A percentile compares a stretch with the other conserved stretches of the same genome.
These are phyloP conservation scores for Lachancea mirantina DNA, from an alignment of 805 yeast genomes.

Conservation along the genomic window DNA sequence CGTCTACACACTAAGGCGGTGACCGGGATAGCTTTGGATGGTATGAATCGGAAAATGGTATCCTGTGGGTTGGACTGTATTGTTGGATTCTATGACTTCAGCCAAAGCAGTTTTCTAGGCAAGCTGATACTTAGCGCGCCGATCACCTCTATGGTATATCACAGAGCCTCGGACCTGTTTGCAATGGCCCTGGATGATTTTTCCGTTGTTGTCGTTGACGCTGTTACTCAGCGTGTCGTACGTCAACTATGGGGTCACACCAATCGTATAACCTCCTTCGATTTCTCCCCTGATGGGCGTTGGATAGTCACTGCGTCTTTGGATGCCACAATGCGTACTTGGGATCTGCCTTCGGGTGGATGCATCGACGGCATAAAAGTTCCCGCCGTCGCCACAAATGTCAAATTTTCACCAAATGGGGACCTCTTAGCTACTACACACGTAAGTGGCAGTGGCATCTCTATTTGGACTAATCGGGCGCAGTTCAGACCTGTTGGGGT, in stretches of 20 bases:
- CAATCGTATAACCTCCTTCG: slow-evolving; percentile 79
- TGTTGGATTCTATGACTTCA: slow-evolving; percentile 81
- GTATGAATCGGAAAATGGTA: slow-evolving; percentile 83
- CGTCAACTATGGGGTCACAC: slow-evolving; percentile 87
- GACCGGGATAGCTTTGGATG: slow-evolving; percentile 84
- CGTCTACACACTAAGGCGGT: slow-evolving; percentile 69
- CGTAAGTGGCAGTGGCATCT: slow-evolving; percentile 82
- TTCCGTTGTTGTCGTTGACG: slow-evolving; percentile 75
- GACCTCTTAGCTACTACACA: slow-evolving; percentile 90
- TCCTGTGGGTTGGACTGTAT: slow-evolving; percentile 84
- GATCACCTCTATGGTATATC: slow-evolving; percentile 68
- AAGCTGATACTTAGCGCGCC: slow-evolving; percentile 68
- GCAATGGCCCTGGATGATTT: slow-evolving; percentile 85
- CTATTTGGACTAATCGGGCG: slow-evolving; percentile 86
- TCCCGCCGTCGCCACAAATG: slow-evolving; percentile 69
- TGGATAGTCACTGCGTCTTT: slow-evolving; percentile 82
- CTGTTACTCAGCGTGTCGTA: slow-evolving; percentile 71
- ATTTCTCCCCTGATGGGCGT: slow-evolving; percentile 90
- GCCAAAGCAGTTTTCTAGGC: slow-evolving; percentile 59
- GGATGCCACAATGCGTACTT: slow-evolving; percentile 85
- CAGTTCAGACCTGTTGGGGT: slow-evolving; percentile 74
- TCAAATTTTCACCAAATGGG: slow-evolving; percentile 79
- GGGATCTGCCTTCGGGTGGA: slow-evolving; percentile 97
- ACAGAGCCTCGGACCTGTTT: slow-evolving; percentile 72
- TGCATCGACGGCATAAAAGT: slow-evolving; percentile 88